Evolutionary conservation across 2,329 filamentous ascomycete genomes (phyloP), one percentile per base, ranked within the genome.

Genomic region (Hymenoscyphus repandus): DNA sequence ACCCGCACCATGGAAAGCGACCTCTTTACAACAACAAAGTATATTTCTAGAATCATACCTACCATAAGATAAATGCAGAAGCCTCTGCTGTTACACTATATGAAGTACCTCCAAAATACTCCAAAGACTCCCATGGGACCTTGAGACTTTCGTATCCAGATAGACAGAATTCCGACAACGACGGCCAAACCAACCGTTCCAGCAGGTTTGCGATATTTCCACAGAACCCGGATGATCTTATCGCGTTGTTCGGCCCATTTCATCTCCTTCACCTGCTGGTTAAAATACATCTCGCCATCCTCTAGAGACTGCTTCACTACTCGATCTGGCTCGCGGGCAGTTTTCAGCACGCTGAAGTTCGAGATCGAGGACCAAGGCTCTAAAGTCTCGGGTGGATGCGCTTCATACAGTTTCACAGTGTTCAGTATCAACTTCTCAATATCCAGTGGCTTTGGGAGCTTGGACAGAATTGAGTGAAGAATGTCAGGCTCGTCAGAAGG

Each of bases 401-500:
- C 64, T 6, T 75, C 68, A 66, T 86, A 86, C 1, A 97, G 75
- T 27, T 66, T 64, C 2, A 81, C 74, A 0, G 92, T 82, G 45
- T 77, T 75, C 15, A 74, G 66, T 55, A 99, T 86, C 47, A 96
- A 77, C 6, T 73, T 74, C 58, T 99, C 92, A 20, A 99, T 73
- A 64, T 95, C 80, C 51, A 96, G 80, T 15, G 85, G 84, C 46
- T 82, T 78, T 0, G 93, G 93, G 6, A 99, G 77, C 68, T 93
- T 96, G 38, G 88, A 89, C 11, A 99, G 79, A 33, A 88, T 84
- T 53, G 85, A 88, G 67, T 96, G 90, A 20, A 99, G 78, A 80
- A 99, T 95, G 63, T 97, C 92, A 6, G 89, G 86, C 66, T 96
- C 90, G 58, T 95, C 87, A 17, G 76, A 69, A 1, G 85, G 81